These are phyloP conservation scores for Zymoseptoria crescenta DNA, from an alignment of 2,329 filamentous ascomycete species.

Conservation along the genomic window DNA sequence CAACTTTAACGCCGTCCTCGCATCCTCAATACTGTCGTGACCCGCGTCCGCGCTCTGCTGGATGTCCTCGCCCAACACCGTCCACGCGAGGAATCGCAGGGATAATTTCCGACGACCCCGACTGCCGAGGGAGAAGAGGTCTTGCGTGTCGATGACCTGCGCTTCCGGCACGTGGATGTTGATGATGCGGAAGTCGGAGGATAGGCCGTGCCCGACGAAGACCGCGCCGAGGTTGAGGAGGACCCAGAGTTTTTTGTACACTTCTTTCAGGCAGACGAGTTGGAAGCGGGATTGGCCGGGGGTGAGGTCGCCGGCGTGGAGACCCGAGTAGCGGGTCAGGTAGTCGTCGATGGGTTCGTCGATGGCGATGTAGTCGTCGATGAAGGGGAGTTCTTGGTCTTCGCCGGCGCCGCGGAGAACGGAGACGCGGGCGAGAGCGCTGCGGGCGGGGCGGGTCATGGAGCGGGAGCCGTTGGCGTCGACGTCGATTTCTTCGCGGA, in stretches of 20 bases:
- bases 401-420: slow-evolving; percentile 74
- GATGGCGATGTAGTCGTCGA: slow-evolving; percentile 94
- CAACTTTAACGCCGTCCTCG: slow-evolving; percentile 78
- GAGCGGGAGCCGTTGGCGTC: slow-evolving; percentile 89
- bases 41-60: slow-evolving; percentile 60
- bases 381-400: slow-evolving; percentile 76
- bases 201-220: slow-evolving; percentile 88
- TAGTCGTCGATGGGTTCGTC: slow-evolving; percentile 91
- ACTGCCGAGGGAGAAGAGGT: slow-evolving; percentile 75
- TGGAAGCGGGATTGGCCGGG: slow-evolving; percentile 70
- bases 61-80: slow-evolving; percentile 85
- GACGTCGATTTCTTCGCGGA: slow-evolving; percentile 91
- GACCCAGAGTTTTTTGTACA: slow-evolving; percentile 97
- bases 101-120: slow-evolving; percentile 74
- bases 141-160: slow-evolving; percentile 90
- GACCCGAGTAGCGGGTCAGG: slow-evolving; percentile 87
- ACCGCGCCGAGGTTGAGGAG: slow-evolving; percentile 87
- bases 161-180: slow-evolving; percentile 89
- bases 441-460: slow-evolving; percentile 82
- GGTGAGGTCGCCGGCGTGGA: slow-evolving; percentile 77
- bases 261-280: slow-evolving; percentile 77
- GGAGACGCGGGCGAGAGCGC: slow-evolving; percentile 86
- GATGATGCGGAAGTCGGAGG: slow-evolving; percentile 94
- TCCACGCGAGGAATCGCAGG: slow-evolving; percentile 85
- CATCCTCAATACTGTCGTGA: slow-evolving; percentile 94